Percentiles rank a stretch among this genome's conserved stretches.
Evolutionary conservation across 176 grass and related monocot genomes (phyloP).

Genomic region (Hsuehochloa calcarea): DNA sequence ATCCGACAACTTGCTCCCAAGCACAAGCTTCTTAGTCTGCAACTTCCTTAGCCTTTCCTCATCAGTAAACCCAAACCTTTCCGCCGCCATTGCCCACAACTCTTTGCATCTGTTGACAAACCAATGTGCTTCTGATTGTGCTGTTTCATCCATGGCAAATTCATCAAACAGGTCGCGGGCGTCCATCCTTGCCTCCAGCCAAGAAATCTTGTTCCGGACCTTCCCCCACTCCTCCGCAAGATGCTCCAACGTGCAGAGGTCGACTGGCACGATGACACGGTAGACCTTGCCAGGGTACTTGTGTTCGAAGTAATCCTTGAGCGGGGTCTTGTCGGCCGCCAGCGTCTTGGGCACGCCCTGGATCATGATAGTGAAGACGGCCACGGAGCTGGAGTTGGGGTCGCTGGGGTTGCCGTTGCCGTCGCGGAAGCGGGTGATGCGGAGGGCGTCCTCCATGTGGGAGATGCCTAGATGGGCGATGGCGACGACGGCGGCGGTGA

Average conservation of each 20-base stretch:
- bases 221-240: slow-evolving; percentile 65
- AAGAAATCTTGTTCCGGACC: slow-evolving; percentile 72
- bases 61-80: slow-evolving; percentile 75
- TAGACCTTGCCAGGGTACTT: slow-evolving; percentile 93
- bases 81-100: slow-evolving; percentile 35
- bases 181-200: slow-evolving; percentile 80
- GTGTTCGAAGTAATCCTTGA: slow-evolving; percentile 92
- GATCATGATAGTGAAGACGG: slow-evolving; percentile 93
- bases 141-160: neutral
- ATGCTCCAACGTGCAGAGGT: slow-evolving; percentile 80
- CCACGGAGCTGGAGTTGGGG: slow-evolving; percentile 76
- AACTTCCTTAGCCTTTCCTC: slow-evolving; percentile 74
- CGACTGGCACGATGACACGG: slow-evolving; percentile 71
- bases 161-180: slow-evolving; percentile 53
- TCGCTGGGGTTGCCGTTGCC: slow-evolving; percentile 94
- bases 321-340: slow-evolving; percentile 62
- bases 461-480: slow-evolving; percentile 88
- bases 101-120: slow-evolving; percentile 60
- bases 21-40: slow-evolving; percentile 67
- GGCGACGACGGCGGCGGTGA: slow-evolving; percentile 55
- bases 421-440: slow-evolving; percentile 88
- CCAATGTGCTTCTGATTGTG: slow-evolving; percentile 37
- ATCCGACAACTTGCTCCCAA: slow-evolving; percentile 68
- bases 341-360: slow-evolving; percentile 91
- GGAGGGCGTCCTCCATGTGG: slow-evolving; percentile 82